These are phyloP conservation scores for Alternaria postmessia DNA, from an alignment of 2,329 filamentous ascomycete species.

Conservation along the genomic window DNA sequence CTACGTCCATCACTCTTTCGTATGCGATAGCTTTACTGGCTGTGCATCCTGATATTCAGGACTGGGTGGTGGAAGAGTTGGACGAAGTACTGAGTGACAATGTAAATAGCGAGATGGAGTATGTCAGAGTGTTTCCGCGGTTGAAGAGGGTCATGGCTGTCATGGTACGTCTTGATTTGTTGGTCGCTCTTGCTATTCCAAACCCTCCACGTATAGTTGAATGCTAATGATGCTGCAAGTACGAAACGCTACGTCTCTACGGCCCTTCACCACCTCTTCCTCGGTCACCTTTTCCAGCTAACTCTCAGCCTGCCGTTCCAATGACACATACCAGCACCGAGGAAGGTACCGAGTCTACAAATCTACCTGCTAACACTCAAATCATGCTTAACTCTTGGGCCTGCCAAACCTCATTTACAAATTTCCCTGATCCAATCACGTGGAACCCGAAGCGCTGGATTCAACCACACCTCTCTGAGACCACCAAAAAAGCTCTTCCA, in stretches of 20 bases:
- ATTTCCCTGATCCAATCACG: constrained; percentile 33
- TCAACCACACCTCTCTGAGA: not conserved
- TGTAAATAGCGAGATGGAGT: constrained; percentile 37
- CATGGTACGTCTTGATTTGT: constrained; percentile 51
- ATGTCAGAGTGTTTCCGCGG: constrained; percentile 55
- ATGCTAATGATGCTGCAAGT: constrained; percentile 14
- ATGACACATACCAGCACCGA: not conserved
- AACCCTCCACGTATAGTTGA: not conserved
- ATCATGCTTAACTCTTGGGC: constrained; percentile 32
- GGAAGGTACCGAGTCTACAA: constrained; percentile 1
- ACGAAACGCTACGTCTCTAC: constrained; percentile 41
- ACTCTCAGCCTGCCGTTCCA: constrained; percentile 10
- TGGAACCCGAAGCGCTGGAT: constrained; percentile 51
- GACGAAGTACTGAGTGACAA: constrained; percentile 41
- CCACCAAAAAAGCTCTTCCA: not conserved
- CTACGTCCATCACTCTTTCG: constrained; percentile 57
- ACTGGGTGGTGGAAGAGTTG: constrained; percentile 62
- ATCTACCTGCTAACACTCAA: constrained; percentile 22
- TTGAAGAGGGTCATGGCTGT: constrained; percentile 57
- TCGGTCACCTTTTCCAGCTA: constrained; percentile 9
- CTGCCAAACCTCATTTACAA: constrained; percentile 36
- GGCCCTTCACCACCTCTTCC: constrained; percentile 30
- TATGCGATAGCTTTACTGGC: constrained; percentile 60
- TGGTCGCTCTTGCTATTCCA: not conserved
- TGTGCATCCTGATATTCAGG: constrained; percentile 59